These are phyloP conservation scores for Phytophthora parvispora DNA, from an alignment of 352 stramenopile genomes.

Conservation along the genomic window DNA sequence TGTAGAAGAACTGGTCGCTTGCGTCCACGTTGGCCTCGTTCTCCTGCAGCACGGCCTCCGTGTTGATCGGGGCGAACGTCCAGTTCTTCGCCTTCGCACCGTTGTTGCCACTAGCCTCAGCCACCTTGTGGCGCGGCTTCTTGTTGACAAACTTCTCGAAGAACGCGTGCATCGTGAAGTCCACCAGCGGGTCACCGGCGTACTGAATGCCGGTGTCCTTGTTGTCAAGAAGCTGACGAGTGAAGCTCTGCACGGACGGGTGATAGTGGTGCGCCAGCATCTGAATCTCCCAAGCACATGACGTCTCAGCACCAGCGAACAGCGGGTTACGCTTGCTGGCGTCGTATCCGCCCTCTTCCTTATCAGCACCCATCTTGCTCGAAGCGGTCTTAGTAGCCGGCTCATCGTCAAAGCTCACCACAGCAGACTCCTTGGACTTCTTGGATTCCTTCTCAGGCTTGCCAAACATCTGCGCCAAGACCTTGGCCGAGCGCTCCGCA, in stretches of 20 bases:
- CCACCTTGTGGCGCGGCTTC: conserved; percentile 90
- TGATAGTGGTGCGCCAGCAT: conserved; percentile 96
- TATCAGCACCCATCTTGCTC: conserved; percentile 13
- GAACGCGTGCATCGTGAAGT: conserved; percentile 98
- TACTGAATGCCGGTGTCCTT: conserved; percentile 89
- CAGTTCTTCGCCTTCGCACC: conserved; percentile 63
- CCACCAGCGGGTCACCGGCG: conserved; percentile 95
- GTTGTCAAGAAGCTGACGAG: conserved; percentile 80
- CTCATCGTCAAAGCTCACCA: conserved; percentile 57
- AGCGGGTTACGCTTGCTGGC: conserved; percentile 90
- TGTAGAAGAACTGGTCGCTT: conserved; percentile 95
- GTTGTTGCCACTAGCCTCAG: conserved; percentile 12
- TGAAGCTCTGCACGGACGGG: conserved; percentile 96
- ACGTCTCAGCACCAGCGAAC: conserved; percentile 74
- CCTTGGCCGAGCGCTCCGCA: conserved; percentile 57
- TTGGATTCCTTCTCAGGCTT: conserved; percentile 23
- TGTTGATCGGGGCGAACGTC: conserved; percentile 78
- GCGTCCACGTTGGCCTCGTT: conserved; percentile 72
- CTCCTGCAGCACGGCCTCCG: conserved; percentile 73
- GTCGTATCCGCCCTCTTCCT: conserved; percentile 71
- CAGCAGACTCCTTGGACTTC: conserved; percentile 24
- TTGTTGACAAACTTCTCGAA: conserved; percentile 99
- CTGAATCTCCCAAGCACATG: conserved; percentile 95
- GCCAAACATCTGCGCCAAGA: conserved; percentile 79
- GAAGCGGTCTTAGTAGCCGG: background rate